phyloP scores from a whole-genome alignment of 1,139 yeast genomes.

The Taphrina wiesneri region DNA sequence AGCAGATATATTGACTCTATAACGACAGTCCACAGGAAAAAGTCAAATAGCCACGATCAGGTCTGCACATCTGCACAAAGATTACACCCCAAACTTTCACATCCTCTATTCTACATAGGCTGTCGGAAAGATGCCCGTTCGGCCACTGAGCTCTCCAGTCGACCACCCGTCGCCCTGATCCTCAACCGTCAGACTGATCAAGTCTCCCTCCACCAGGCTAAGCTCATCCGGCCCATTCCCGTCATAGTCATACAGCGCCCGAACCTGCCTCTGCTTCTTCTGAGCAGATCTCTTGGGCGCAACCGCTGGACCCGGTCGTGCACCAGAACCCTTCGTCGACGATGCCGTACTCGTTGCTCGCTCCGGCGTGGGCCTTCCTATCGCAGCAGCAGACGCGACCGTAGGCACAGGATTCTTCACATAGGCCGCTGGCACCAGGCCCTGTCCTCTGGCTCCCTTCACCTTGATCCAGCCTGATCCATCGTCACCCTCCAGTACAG shows the following conservation, averaged over 20 bases:
- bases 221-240: constrained; percentile 87
- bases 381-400: constrained; percentile 7
- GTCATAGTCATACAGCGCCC: constrained; percentile 73
- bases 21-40: no score
- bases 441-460: constrained; percentile 52
- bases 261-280: constrained; percentile 56
- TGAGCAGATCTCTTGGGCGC: constrained; percentile 81
- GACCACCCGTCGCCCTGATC: constrained; percentile 97
- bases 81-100: no score
- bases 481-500: constrained; percentile 67
- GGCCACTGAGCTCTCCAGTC: constrained; percentile 55
- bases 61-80: no score
- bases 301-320: constrained; percentile 71
- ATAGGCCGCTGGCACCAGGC: constrained; percentile 86
- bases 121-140: constrained; percentile 36
- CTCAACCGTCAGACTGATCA: constrained; percentile 64
- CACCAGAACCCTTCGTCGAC: constrained; percentile 42
- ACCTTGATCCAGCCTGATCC: constrained; percentile 93
- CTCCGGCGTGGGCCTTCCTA: neutral
- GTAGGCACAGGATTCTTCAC: constrained; percentile 52
- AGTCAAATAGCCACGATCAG: no score
- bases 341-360: constrained; percentile 24
- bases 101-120: constrained; percentile 32
- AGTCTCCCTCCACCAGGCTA: constrained; percentile 70
- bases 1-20: no score